phyloP scores from a whole-genome alignment of 306 rosid species.

The Inga oerstediana region DNA sequence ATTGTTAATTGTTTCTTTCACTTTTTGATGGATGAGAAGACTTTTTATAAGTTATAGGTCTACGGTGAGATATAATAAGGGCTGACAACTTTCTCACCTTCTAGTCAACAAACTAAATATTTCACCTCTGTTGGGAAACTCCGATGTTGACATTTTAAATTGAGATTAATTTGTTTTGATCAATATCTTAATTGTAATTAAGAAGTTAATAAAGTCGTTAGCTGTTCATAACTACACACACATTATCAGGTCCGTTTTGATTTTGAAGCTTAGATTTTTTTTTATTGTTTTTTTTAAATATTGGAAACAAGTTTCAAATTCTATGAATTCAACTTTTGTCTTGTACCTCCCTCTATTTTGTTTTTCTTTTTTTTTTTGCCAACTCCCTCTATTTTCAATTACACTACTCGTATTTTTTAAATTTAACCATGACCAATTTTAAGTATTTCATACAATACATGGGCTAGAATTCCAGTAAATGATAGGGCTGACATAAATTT shows the following conservation, averaged over 20 bases:
- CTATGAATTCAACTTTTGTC: neutral
- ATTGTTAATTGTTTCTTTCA: neutral
- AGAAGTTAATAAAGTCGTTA: neutral
- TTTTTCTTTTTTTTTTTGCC: too few relatives aligned
- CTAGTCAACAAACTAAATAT: neutral
- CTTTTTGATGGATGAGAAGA: neutral
- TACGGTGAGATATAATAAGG: neutral
- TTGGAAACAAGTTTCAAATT: too few relatives aligned
- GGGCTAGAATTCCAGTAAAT: too few relatives aligned
- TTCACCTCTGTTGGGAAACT: neutral
- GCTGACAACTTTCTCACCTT: slow-evolving; percentile 4
- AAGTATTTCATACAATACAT: too few relatives aligned
- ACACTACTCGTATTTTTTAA: too few relatives aligned
- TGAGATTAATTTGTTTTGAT: neutral
- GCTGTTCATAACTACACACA: neutral
- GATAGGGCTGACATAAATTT: too few relatives aligned
- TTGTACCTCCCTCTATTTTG: too few relatives aligned
- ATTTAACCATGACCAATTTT: too few relatives aligned
- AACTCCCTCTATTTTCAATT: too few relatives aligned
- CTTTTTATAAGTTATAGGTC: neutral
- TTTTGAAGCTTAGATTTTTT: too few relatives aligned
- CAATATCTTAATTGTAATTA: neutral
- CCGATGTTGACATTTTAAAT: neutral
- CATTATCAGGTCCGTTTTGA: neutral
- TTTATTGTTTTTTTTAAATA: too few relatives aligned